These are phyloP conservation scores for Plasmopara halstedii DNA, from an alignment of 352 stramenopile genomes.

Conservation along the genomic window DNA sequence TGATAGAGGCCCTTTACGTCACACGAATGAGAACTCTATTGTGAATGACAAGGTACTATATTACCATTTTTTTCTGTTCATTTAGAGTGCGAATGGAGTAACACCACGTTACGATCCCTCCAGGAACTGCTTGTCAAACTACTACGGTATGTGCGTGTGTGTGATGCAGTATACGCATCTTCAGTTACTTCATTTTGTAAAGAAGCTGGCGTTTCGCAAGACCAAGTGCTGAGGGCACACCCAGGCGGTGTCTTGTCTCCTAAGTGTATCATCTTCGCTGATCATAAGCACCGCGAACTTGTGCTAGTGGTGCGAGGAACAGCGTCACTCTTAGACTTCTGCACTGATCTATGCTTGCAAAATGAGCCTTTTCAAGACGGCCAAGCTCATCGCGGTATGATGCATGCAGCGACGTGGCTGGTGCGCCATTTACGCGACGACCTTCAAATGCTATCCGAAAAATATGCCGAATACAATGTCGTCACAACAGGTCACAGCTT, in stretches of 20 bases:
- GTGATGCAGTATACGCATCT: slow-evolving; percentile 64
- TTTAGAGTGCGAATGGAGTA: neutral
- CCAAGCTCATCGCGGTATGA: slow-evolving; percentile 76
- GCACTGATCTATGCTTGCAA: slow-evolving; percentile 68
- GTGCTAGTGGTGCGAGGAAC: slow-evolving; percentile 59
- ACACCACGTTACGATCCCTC: neutral
- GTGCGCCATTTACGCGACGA: slow-evolving; percentile 47
- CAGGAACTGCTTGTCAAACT: slow-evolving; percentile 21
- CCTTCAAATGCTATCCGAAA: slow-evolving; percentile 25
- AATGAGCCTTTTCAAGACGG: slow-evolving; percentile 64
- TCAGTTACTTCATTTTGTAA: slow-evolving; percentile 42
- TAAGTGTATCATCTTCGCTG: slow-evolving; percentile 56
- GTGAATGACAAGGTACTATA: slow-evolving; percentile 19
- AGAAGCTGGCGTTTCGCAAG: slow-evolving; percentile 32
- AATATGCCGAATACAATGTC: slow-evolving; percentile 50
- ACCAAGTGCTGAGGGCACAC: slow-evolving; percentile 41
- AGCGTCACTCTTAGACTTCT: slow-evolving; percentile 74
- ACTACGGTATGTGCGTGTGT: slow-evolving; percentile 50
- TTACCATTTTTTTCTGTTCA: neutral
- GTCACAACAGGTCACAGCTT: slow-evolving; percentile 67
- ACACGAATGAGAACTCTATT: slow-evolving; percentile 18
- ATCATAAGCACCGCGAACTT: slow-evolving; percentile 50
- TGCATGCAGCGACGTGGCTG: slow-evolving; percentile 66
- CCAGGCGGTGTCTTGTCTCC: slow-evolving; percentile 69
- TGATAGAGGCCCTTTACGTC: slow-evolving; percentile 16